Evolutionary conservation across 2,329 filamentous ascomycete genomes (phyloP), one percentile per base, ranked within the genome.

Genomic region (Endoconidiophora laricicola): DNA sequence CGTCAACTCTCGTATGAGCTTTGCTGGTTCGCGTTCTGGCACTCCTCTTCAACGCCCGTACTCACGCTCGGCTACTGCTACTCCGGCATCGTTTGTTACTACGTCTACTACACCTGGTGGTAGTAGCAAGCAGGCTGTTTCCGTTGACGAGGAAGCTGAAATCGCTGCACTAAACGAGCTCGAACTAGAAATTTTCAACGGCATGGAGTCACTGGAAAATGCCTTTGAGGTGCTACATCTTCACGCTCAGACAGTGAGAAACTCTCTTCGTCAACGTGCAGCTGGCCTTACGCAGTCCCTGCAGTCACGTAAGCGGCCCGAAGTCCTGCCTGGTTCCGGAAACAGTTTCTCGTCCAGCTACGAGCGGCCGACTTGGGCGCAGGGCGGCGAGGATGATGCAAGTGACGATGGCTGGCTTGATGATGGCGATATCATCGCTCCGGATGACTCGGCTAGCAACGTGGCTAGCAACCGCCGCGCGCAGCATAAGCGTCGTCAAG

Each of bases 141-240:
- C 87, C 3, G 77, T 94, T 52, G 90, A 95, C 61, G 90, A 96
- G 63, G 90, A 96, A 60, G 86, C 85, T 49, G 90, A 95, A 62
- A 88, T 95, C 58, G 84, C 84, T 0, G 83, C 85, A 1, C 73
- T 95, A 4, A 86, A 86, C 6, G 90, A 95, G 65, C 80, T 95
- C 38, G 90, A 96, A 65, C 79, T 87, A 5, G 86, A 94, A 60
- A 94, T 96, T 52, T 95, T 90, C 65, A 74, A 79, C 33, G 86
- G 88, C 54, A 96, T 96, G 90, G 90, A 96, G 65, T 80, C 79
- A 0, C 74, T 96, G 22, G 90, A 96, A 64, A 86, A 95, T 60
- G 87, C 88, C 0, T 95, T 96, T 58, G 90, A 96, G 66, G 79
- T 78, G 24, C 71, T 96, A n/a, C 90, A 96, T 61, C 75, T 78